These are phyloP conservation scores for Tolypocladium capitatum DNA, from an alignment of 2,329 filamentous ascomycete genomes.

Conservation along the genomic window DNA sequence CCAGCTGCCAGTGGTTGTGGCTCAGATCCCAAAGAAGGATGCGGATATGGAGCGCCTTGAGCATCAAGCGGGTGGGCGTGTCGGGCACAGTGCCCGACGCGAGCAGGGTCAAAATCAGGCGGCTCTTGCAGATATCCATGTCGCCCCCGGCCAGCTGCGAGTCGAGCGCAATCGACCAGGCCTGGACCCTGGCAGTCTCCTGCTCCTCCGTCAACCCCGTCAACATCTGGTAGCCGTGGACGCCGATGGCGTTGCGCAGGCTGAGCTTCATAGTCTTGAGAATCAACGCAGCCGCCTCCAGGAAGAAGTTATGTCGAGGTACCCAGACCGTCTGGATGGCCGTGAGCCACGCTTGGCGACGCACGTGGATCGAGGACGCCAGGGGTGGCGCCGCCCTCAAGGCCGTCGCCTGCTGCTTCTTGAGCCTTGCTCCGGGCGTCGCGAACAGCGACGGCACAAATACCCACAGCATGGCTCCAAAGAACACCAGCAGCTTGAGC, in stretches of 20 bases:
- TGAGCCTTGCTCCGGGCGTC: conserved; percentile 32
- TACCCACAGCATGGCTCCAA: conserved; percentile 41
- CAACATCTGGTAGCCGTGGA: conserved; percentile 61
- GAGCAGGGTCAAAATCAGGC: conserved; percentile 72
- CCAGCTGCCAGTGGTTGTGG: conserved; percentile 50
- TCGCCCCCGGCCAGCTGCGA: conserved; percentile 87
- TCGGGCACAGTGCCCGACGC: conserved; percentile 78
- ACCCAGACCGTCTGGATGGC: conserved; percentile 89
- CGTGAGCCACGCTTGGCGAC: conserved; percentile 82
- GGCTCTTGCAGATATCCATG: conserved; percentile 75
- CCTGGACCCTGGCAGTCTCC: conserved; percentile 74
- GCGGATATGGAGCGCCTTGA: conserved; percentile 85
- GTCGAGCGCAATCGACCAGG: conserved; percentile 87
- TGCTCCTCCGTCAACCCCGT: conserved; percentile 74
- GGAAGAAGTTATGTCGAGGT: conserved; percentile 71
- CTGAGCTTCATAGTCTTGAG: conserved; percentile 75
- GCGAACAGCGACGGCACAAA: conserved; percentile 41
- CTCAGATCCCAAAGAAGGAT: conserved; percentile 71
- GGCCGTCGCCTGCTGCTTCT: conserved; percentile 30
- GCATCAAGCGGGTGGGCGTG: conserved; percentile 72
- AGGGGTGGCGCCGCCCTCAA: conserved; percentile 52
- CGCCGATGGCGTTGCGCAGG: conserved; percentile 63
- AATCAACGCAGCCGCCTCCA: conserved; percentile 69
- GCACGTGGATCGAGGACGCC: conserved; percentile 71
- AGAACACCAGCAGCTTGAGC: conserved; percentile 37